Evolutionary conservation across 805 yeast genomes (phyloP), one percentile per base, ranked within the genome.

Genomic region (Starmera quercuum): DNA sequence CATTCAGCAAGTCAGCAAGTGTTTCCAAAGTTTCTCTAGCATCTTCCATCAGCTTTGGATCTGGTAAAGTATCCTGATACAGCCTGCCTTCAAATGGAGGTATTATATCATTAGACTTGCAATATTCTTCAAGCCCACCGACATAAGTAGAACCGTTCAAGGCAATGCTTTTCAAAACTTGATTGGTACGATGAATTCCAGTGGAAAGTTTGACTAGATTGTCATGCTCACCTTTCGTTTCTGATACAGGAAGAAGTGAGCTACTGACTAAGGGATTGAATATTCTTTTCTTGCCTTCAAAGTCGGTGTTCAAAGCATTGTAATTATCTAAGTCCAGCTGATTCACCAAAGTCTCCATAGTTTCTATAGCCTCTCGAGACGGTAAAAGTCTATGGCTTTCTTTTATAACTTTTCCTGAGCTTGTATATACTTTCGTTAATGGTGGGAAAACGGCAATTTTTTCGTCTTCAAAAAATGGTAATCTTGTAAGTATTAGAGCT

Each of bases 381-480:
- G 74, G 73, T 14, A 59, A 37, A 21, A 53, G 39, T 8, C 43
- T 42, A 30, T 51, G 47, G 28, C 50, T 46, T 29, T 41, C 37
- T 30, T 42, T 44, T 28, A 44, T 23, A 27, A 47, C 44, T 39
- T 39, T 41, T 27, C 56, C 50, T 39, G 57, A 47, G 1, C 57
- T 56, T 1, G 65, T 63, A 18, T 45, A 49, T 11, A 64, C 37
- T 4, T 61, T 53, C 8, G 54, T 47, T 18, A 74, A 41, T 25
- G 52, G 49, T 6, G 66, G 61, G 44, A 81, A 72, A 17, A 63
- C 64, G 3, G 87, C 74, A 12, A 75, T 62, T 43, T 73, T 72
- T 41, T 76, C 81, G 52, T 87, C 95, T 42, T 84, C 95, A 28
- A 71, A 68, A 53, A 72, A 83, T 2, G 95, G 92, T 10, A 86